A percentile compares a stretch with the other conserved stretches of the same genome.
These are phyloP conservation scores for Aureobasidium sp. DNA, from an alignment of 2,329 filamentous ascomycete genomes.

Conservation along the genomic window DNA sequence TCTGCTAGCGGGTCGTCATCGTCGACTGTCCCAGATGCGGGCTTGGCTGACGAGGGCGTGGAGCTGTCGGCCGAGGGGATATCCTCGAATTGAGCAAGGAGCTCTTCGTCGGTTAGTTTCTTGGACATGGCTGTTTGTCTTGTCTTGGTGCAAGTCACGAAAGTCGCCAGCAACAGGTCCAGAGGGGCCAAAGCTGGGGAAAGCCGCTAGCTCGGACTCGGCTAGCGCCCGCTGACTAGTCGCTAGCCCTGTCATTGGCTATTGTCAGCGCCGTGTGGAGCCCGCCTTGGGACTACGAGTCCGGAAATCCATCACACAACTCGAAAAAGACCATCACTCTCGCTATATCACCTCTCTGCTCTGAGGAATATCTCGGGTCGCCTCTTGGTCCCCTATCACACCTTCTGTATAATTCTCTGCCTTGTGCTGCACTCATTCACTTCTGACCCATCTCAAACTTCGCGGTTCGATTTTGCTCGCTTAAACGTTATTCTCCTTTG, in stretches of 20 bases:
- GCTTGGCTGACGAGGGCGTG: slow-evolving; percentile 37
- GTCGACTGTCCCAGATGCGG: slow-evolving; percentile 17
- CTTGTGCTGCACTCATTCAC: not conserved
- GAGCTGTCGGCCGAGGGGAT: slow-evolving; percentile 38
- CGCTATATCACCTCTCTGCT: not conserved
- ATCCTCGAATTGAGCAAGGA: slow-evolving; percentile 38
- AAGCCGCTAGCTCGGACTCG: not conserved
- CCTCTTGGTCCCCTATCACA: not conserved
- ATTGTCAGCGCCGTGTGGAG: not conserved
- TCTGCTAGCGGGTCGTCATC: slow-evolving; percentile 78
- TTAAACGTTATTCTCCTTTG: slow-evolving; percentile 9
- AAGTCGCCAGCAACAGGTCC: no score
- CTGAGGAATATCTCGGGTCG: not conserved
- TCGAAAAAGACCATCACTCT: slow-evolving; percentile 9
- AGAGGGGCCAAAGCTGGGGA: not conserved
- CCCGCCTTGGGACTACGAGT: slow-evolving; percentile 5
- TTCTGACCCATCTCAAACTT: not conserved
- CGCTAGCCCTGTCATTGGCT: slow-evolving; percentile 7
- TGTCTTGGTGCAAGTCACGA: no score
- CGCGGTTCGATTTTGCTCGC: not conserved
- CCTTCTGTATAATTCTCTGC: not conserved
- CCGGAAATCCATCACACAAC: slow-evolving; percentile 6
- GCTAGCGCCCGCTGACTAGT: not conserved
- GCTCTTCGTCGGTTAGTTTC: slow-evolving; percentile 33
- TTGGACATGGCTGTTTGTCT: slow-evolving; percentile 21